Percentiles rank a stretch among this genome's conserved stretches.
These are phyloP conservation scores for Elongisporangium anandrum DNA, from an alignment of 352 stramenopile genomes.

Conservation along the genomic window DNA sequence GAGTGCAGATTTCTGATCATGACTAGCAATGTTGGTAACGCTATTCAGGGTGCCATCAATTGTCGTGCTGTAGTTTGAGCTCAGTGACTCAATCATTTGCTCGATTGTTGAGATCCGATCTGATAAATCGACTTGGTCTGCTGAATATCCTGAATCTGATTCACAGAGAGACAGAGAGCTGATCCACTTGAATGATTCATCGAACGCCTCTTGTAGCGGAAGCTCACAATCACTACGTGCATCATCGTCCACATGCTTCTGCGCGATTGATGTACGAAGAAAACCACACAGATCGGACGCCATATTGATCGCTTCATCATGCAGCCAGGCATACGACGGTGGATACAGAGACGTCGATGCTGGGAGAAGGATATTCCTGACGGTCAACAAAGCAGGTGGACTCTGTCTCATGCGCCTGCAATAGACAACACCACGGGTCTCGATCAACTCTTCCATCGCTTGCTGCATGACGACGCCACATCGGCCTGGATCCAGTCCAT, in stretches of 20 bases:
- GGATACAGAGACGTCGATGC: background rate
- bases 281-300: conserved; percentile 42
- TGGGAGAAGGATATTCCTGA: conserved; percentile 24
- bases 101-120: conserved; percentile 18
- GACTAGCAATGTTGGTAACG: background rate
- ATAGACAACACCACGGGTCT: conserved; percentile 23
- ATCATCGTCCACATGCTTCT: background rate
- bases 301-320: conserved; percentile 35
- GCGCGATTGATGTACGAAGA: background rate
- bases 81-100: conserved; percentile 16
- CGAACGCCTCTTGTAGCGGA: conserved; percentile 15
- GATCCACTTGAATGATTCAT: conserved; percentile 36
- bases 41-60: background rate
- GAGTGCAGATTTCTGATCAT: no score
- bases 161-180: conserved; percentile 21
- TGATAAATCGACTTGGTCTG: conserved; percentile 1
- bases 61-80: background rate
- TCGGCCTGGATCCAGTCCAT: conserved; percentile 16
- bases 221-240: conserved; percentile 9
- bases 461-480: conserved; percentile 20
- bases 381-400: conserved; percentile 28
- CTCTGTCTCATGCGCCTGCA: background rate
- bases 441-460: conserved; percentile 20
- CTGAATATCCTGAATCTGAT: background rate
- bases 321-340: conserved; percentile 17